Conservation (phyloP, 2,329 filamentous ascomycete species). For the Clarireedia hainanense region DNA sequence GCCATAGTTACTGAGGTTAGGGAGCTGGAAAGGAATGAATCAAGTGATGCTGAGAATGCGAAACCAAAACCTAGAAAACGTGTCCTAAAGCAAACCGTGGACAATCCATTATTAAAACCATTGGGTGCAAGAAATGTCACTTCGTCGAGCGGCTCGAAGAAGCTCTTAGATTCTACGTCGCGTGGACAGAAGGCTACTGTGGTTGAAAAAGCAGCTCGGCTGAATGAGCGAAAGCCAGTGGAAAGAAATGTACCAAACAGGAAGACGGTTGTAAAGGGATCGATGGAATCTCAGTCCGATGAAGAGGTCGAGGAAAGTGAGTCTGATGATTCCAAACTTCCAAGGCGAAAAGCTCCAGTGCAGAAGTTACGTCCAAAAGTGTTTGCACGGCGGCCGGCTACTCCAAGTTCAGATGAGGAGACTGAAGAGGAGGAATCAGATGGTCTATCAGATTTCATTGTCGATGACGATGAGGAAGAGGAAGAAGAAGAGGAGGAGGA, state of each 20-base stretch:
- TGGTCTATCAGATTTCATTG: constrained; percentile 27
- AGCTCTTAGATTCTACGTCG: background rate
- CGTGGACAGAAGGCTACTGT: background rate
- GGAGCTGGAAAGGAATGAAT: constrained; percentile 1
- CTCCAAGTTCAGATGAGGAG: background rate
- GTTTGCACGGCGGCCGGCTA: background rate
- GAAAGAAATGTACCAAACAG: background rate
- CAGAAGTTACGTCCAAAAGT: background rate
- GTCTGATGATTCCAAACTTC: background rate
- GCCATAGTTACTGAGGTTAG: background rate
- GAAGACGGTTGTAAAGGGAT: background rate
- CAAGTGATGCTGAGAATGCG: background rate
- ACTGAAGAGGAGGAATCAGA: constrained; percentile 12
- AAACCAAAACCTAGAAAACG: constrained; percentile 19
- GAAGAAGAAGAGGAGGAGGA: background rate
- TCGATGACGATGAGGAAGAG: constrained; percentile 19
- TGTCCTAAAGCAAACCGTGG: constrained; percentile 16
- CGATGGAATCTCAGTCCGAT: background rate
- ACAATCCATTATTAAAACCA: constrained; percentile 23
- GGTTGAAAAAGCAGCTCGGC: background rate
- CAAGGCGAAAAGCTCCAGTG: background rate
- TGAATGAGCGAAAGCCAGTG: background rate
- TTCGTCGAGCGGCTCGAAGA: background rate
- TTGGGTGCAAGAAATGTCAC: constrained; percentile 3
- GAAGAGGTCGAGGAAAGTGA: background rate